These are phyloP conservation scores for Diversispora epigaea DNA, from an alignment of 192 early-diverging fungal species.

Conservation along the genomic window DNA sequence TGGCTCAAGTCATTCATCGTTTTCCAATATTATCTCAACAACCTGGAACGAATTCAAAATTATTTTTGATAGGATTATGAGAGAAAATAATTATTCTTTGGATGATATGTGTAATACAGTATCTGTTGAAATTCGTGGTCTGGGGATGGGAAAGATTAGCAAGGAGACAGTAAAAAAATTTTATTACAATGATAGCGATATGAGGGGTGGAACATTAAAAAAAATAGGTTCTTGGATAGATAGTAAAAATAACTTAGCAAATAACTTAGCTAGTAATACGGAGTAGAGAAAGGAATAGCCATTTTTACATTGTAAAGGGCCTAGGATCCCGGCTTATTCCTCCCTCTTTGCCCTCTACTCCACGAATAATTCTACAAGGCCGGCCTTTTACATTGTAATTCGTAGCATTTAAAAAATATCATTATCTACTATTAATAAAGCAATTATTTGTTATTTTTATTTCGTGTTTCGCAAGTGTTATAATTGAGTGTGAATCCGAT, in stretches of 20 bases:
- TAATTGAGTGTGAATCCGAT: too few relatives aligned
- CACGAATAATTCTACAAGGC: too few relatives aligned
- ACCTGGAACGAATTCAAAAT: neutral
- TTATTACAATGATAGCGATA: neutral
- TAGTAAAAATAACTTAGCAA: neutral
- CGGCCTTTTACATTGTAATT: too few relatives aligned
- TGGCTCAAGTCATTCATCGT: too few relatives aligned
- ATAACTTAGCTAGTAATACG: neutral
- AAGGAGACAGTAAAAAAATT: neutral
- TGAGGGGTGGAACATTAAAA: neutral
- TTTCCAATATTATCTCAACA: neutral
- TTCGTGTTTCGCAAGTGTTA: too few relatives aligned
- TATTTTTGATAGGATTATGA: constrained; percentile 6
- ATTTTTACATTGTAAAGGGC: too few relatives aligned
- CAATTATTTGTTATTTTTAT: too few relatives aligned
- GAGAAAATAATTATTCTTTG: neutral
- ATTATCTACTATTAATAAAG: too few relatives aligned
- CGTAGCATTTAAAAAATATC: too few relatives aligned
- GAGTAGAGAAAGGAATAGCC: too few relatives aligned
- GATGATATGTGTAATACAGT: constrained; percentile 7
- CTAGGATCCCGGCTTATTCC: too few relatives aligned
- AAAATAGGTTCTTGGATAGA: constrained; percentile 6
- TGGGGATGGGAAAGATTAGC: neutral
- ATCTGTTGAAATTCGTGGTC: neutral
- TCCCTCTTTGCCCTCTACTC: too few relatives aligned